Evolutionary conservation across 1,139 yeast genomes (phyloP).

Genomic region (Debaryomyces subglobosus): DNA sequence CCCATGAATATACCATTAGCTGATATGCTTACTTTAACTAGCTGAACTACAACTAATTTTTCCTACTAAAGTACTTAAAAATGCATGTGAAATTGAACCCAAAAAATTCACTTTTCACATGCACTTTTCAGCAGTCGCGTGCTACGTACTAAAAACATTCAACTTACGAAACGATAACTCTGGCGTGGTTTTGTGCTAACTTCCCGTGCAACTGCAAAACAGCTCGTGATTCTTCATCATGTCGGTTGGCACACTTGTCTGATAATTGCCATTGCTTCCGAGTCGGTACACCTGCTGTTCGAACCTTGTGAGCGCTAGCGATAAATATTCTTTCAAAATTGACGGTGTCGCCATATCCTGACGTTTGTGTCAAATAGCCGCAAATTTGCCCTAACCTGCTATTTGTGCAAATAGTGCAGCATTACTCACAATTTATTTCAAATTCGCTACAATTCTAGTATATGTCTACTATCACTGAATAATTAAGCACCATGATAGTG

Average conservation of each 20-base stretch:
- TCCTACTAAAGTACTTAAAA: not conserved
- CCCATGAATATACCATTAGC: not conserved
- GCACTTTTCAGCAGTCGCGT: not conserved
- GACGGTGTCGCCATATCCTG: not conserved
- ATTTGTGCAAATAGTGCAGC: slow-evolving; percentile 4
- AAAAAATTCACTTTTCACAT: not conserved
- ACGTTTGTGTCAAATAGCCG: slow-evolving; percentile 4
- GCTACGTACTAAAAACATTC: not conserved
- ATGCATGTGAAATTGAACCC: slow-evolving; percentile 2
- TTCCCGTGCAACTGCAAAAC: not conserved
- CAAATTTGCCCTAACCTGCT: slow-evolving; percentile 2
- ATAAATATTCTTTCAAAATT: too few relatives aligned
- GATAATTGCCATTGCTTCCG: not conserved
- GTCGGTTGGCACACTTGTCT: not conserved
- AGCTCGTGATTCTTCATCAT: not conserved
- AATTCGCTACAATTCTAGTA: not conserved
- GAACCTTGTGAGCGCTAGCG: not conserved
- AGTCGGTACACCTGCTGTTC: not conserved
- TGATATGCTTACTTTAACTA: not conserved
- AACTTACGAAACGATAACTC: too few relatives aligned
- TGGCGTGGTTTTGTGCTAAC: not conserved
- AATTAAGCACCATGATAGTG: not conserved
- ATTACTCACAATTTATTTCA: slow-evolving; percentile 1
- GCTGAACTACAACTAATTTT: not conserved
- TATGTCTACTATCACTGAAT: not conserved